Evolutionary conservation across 768 basidiomycete genomes (phyloP).

Genomic region (Pleurotus giganteus): DNA sequence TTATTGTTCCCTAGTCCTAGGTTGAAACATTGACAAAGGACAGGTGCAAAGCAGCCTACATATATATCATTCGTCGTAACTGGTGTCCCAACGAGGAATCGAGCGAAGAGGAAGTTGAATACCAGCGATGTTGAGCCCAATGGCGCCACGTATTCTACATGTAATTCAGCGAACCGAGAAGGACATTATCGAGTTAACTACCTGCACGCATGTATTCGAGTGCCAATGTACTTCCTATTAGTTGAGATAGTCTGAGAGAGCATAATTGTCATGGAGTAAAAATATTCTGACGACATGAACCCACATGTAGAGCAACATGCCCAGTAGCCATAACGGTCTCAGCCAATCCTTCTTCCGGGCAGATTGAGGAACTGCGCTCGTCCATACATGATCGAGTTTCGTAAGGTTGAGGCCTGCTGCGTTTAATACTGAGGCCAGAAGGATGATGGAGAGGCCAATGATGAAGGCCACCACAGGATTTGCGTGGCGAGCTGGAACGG

Average conservation of each 20-base stretch:
- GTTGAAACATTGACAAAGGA: background rate
- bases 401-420: conserved; percentile 94
- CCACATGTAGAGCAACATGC: conserved; percentile 93
- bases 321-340: conserved; percentile 86
- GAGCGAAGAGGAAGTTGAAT: conserved; percentile 95
- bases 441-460: conserved; percentile 82
- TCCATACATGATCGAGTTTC: conserved; percentile 87
- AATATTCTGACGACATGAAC: conserved; percentile 20
- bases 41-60: conserved; percentile 37
- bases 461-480: conserved; percentile 72
- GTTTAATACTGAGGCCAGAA: conserved; percentile 82
- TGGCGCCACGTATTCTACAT: conserved; percentile 89
- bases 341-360: conserved; percentile 75
- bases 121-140: conserved; percentile 91
- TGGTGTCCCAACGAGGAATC: conserved; percentile 82
- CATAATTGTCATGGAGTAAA: background rate
- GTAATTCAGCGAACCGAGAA: background rate
- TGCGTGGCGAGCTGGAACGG: conserved; percentile 33
- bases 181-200: conserved; percentile 21
- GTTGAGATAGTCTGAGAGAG: conserved; percentile 65
- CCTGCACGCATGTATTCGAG: conserved; percentile 88
- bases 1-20: conserved; percentile 64
- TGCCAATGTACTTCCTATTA: conserved; percentile 85
- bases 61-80: conserved; percentile 84
- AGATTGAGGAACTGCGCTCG: conserved; percentile 72